Base-by-base conservation (phyloP, 2,329 filamentous ascomycete genomes). In the Zymoseptoria pseudotritici region DNA sequence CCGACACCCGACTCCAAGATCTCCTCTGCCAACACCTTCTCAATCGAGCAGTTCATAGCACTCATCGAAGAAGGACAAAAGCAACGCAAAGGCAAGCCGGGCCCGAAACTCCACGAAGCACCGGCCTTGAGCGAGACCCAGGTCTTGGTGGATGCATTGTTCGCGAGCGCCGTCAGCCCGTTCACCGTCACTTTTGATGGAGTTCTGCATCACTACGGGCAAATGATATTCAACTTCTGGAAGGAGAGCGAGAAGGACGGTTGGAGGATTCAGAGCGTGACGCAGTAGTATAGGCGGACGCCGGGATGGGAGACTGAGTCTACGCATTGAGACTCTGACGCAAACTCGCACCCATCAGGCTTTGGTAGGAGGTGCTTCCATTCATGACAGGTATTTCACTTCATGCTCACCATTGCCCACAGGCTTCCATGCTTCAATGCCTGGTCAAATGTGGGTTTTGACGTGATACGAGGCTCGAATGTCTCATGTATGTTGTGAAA, bases 151-250 rank as follows among this genome's bases (percentile, higher is more conserved):
- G 64, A 66, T 59, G 42, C 19, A 2, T 50, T 63, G 17, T 66
- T 66, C 58, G 64, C 55, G 7, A 54, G 29, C 51, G 63, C 63
- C 2, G 64, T 63, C 62, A 56, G 59, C 59, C 64, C 64, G 11
- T 66, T 66, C 29, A 53, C 46, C 2, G 64, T 66, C 51, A 65
- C 61, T 2, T 66, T 66, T 58, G 64, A 64, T 61, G 64, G 63
- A 24, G 56, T 59, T 20, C 52, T 66, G 61, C 64, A 66, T 61
- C 64, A 66, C 57, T 66, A 63, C 55, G 64, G 64, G 22, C 61
- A 49, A 9, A 58, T 66, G 51, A 59, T 63, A 20, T 66, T 56
- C 52, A 65, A 61, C 11, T 55, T 63, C 17, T 63, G 55, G 26
- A 61, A 61, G 46, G 58, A 22, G 8, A 42, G 36, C 17, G 56